Conservation (phyloP, 1,284 basidiomycete genomes). For the Malassezia pachydermatis region DNA sequence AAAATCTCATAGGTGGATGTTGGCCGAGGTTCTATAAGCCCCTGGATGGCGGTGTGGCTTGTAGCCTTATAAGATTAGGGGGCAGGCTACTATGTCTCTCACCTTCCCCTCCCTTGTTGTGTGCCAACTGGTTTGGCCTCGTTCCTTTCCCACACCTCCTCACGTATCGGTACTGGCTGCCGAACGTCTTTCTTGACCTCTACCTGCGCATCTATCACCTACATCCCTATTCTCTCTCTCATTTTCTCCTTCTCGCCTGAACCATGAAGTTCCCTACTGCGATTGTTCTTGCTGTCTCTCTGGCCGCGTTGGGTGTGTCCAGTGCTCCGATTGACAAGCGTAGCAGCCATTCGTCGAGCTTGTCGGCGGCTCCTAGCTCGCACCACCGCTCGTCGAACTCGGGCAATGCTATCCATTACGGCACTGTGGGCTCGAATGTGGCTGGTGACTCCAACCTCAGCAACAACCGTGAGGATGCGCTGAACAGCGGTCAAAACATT, state of each 20-base stretch:
- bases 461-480: too few relatives aligned
- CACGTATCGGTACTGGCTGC: constrained; percentile 5
- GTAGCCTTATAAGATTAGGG: not conserved
- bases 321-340: constrained; percentile 1
- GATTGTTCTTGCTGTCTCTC: constrained; percentile 10
- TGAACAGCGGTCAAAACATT: not conserved
- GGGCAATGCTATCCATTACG: not conserved
- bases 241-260: not conserved
- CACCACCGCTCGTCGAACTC: not conserved
- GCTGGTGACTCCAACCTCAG: too few relatives aligned
- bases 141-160: not conserved
- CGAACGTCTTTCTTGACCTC: not conserved
- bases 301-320: constrained; percentile 3
- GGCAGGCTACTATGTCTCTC: not conserved
- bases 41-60: not conserved
- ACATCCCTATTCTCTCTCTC: not conserved
- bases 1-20: constrained; percentile 6
- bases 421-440: not conserved
- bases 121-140: constrained; percentile 17
- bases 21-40: constrained; percentile 3
- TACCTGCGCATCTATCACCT: constrained; percentile 2
- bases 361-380: constrained; percentile 5
- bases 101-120: not conserved
- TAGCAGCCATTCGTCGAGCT: not conserved
- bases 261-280: constrained; percentile 16